These are phyloP conservation scores for Fusarium sp. DNA, from an alignment of 2,329 filamentous ascomycete species.

Conservation along the genomic window DNA sequence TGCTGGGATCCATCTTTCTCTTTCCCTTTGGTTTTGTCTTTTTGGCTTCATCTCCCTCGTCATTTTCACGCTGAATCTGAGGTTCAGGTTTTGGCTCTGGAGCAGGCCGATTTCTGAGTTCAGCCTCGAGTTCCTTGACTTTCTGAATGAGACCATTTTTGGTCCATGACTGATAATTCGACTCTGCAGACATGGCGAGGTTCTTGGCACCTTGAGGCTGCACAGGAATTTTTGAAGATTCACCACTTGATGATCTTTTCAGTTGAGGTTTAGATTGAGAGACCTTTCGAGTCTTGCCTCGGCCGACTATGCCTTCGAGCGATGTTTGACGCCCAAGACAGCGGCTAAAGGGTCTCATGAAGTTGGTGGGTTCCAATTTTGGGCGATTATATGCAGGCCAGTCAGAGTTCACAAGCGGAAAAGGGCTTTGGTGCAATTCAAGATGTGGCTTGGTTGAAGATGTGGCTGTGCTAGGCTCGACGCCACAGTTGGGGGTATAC, in stretches of 20 bases:
- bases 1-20: conserved; percentile 76
- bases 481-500: conserved; percentile 31
- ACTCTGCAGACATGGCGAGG: conserved; percentile 46
- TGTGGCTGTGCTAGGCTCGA: conserved; percentile 18
- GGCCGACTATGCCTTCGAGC: conserved; percentile 30
- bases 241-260: conserved; percentile 35
- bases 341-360: conserved; percentile 43
- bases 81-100: conserved; percentile 4
- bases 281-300: conserved; percentile 14
- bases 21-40: conserved; percentile 53
- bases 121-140: conserved; percentile 72
- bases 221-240: conserved; percentile 17
- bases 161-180: conserved; percentile 72
- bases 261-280: background rate
- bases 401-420: conserved; percentile 33
- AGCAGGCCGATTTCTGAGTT: conserved; percentile 63
- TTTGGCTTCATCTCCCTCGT: conserved; percentile 17
- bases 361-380: conserved; percentile 40
- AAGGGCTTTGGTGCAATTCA: conserved; percentile 34
- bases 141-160: conserved; percentile 73
- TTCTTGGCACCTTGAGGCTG: conserved; percentile 28
- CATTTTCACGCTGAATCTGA: background rate
- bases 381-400: conserved; percentile 37
- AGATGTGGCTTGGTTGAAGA: conserved; percentile 28
- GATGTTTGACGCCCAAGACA: conserved; percentile 41